Base-by-base conservation (phyloP, 495 filamentous ascomycete species). In the Trypethelium eluteriae region DNA sequence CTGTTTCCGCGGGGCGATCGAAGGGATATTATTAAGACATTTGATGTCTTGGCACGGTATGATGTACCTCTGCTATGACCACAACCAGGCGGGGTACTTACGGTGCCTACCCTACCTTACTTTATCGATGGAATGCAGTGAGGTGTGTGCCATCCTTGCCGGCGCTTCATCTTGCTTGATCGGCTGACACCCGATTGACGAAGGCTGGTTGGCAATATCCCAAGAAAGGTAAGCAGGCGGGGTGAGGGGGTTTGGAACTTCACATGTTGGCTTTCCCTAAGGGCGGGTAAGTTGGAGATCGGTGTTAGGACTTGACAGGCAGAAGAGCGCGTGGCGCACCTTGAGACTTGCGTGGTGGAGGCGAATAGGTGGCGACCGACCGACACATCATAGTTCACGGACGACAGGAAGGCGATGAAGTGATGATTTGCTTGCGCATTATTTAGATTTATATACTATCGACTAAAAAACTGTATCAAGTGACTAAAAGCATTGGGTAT, bases 81-180 rank as follows among this genome's bases (percentile, higher is more conserved):
- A 36, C 32, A 9, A 18, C 53, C 32, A 59, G 36, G 53, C 10
- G 53, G 53, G 53, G 53, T 59, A 59, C 32, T 9, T 36, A 36
- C 32, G 41, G 14, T 44, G 41, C 41, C 14, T 7, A 7, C 41
- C 7, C 7, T 44, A 14, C n/a, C 36, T 35, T 18, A 5, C n/a
- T 53, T 53, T 9, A 53, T 5, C 49, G 49, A 53, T 53, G 49
- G 9, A 32, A 59, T 59, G 53, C 16, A 18, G 32, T 7, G 53
- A 18, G 9, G 49, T 53, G 53, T 59, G 53, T 14, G 53, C 53
- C 53, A 36, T 59, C 53, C 53, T 59, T 59, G 53, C 53, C 53
- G 4, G 49, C 49, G 49, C 49, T 53, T 53, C 49, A 59, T 36
- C 9, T 9, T 35, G 3, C 53, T 59, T 59, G 53, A 36, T 59